Evolutionary conservation across 768 basidiomycete genomes (phyloP), one percentile per base, ranked within the genome.

Genomic region (Amanita brunnescens): DNA sequence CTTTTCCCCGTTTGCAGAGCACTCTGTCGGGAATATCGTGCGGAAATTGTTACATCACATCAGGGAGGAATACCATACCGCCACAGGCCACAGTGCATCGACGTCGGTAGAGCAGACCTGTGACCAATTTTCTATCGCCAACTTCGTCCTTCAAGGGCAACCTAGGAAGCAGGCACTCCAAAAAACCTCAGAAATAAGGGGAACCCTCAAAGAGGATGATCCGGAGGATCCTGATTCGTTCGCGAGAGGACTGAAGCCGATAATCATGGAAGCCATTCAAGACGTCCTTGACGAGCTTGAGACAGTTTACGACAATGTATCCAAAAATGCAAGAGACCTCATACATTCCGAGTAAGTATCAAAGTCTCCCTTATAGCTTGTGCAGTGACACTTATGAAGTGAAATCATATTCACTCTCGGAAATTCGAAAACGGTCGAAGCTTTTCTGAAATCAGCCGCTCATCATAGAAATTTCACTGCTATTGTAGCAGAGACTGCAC

Each of bases 231-330:
- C 84, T 0, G 86, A 90, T 60, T 82, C 84, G 13, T 88, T 90
- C 60, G 82, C 88, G 7, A 70, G 75, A 35, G 79, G 78, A 32
- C 65, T 98, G 47, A 96, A 94, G 68, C 95, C 95, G 2, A 86
- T 96, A 1, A 75, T 99, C 49, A 91, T 97, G 77, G 92, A 96
- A 66, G 96, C 93, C 6, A 94, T 99, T 47, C 88, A 95, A 62
- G 95, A 97, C 62, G 89, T 97, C 14, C 75, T 96, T 40, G 92
- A 96, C 57, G 96, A 99, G 66, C 73, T 99, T 33, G 94, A 96
- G 64, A 93, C 90, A 2, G 94, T 95, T 1, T 91, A 97, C 59
- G 90, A 96, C 58, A 93, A 87, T 59, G 85, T 98, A 16, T 88
- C 90, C 7, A 95, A 90, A 71, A 90, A 88, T 59, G 91, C 94